Base-by-base conservation (phyloP, 2,329 filamentous ascomycete genomes). In the Beauveria medogensis region DNA sequence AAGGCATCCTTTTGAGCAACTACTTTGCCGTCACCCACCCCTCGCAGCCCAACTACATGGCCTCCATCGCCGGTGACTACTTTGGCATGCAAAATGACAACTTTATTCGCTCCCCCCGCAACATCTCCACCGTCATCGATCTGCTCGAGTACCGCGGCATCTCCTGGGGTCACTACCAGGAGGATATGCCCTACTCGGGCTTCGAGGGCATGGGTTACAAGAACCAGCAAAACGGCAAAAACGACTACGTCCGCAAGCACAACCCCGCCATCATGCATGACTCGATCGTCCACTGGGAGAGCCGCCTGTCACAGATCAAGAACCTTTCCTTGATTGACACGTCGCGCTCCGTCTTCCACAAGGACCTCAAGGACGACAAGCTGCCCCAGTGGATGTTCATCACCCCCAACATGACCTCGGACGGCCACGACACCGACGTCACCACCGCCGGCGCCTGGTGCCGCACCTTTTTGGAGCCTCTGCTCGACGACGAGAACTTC, bases 211-310 rank as follows among this genome's bases (percentile, higher is more conserved):
- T 73, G 41, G 76, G 74, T 0, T 90, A 78, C 70, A 78, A 83
- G 60, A 91, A 91, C 73, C 84, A 84, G 65, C 64, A 83, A 66
- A 89, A 81, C 3, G 81, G 82, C 34, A 80, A 81, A 54, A 89
- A 92, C 68, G 84, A 88, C 75, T 94, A 94, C 70, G 89, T 93
- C 8, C 86, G 91, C 69, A 93, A 94, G 76, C 90, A 94, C 76
- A 91, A 92, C 73, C 77, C 82, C 53, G 74, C 80, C 18, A 76
- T 92, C 61, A 77, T 88, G 59, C 90, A 84, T 73, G 81, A 91
- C 70, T 83, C 82, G 41, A 79, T 89, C 56, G 81, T 86, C 62
- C 76, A 79, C 57, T 81, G 80, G 55, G 72, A 78, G 30, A 78
- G 83, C 22, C 85, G 89, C 28, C 77, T 90, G 1, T 79, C 82